Conservation (phyloP, 2,329 filamentous ascomycete genomes). For the Microcyclospora pomicola region DNA sequence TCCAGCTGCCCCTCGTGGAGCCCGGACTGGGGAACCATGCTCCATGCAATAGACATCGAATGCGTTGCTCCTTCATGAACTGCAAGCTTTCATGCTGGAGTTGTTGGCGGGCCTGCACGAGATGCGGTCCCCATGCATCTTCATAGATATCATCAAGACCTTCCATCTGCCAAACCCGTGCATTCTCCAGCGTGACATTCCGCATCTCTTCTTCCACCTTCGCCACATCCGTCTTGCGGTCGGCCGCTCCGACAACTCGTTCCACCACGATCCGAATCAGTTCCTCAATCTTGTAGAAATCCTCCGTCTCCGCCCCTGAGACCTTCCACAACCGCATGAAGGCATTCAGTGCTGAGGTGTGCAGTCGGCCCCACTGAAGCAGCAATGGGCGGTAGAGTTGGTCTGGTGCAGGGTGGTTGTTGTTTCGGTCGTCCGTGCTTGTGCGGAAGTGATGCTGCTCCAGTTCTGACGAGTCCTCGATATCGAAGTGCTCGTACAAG, state of each 20-base stretch:
- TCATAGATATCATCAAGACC: slow-evolving; percentile 83
- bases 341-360: slow-evolving; percentile 70
- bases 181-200: slow-evolving; percentile 63
- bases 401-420: slow-evolving; percentile 41
- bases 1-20: slow-evolving; percentile 37
- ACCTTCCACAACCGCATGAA: slow-evolving; percentile 90
- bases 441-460: slow-evolving; percentile 6
- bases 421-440: slow-evolving; percentile 48
- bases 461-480: slow-evolving; percentile 40
- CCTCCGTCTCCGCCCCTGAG: slow-evolving; percentile 68
- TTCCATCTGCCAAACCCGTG: slow-evolving; percentile 86
- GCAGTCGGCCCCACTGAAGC: slow-evolving; percentile 83
- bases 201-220: slow-evolving; percentile 82
- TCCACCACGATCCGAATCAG: slow-evolving; percentile 81
- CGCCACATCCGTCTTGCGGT: slow-evolving; percentile 66
- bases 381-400: slow-evolving; percentile 75
- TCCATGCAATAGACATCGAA: slow-evolving; percentile 75
- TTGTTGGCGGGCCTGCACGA: slow-evolving; percentile 80
- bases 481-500: slow-evolving; percentile 89
- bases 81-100: slow-evolving; percentile 81
- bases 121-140: slow-evolving; percentile 82
- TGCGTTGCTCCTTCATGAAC: slow-evolving; percentile 93
- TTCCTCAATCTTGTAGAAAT: slow-evolving; percentile 89
- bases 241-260: slow-evolving; percentile 71
- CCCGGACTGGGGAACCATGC: slow-evolving; percentile 63